A percentile compares a stretch with the other conserved stretches of the same genome.
Evolutionary conservation across 257 asterid species (phyloP).

Genomic region (Capsicum baccatum): DNA sequence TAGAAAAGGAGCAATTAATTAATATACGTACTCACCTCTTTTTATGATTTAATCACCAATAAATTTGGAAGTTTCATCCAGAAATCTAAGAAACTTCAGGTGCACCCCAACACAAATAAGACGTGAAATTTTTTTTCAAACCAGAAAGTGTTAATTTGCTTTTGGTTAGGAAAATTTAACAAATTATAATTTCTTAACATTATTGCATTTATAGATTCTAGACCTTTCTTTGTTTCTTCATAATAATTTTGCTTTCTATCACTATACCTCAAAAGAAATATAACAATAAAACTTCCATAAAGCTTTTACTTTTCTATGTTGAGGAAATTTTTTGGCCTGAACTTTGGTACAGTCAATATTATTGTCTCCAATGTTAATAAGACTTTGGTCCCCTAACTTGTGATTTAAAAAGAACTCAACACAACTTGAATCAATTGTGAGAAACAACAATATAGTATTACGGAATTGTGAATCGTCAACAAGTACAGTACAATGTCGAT

Average conservation of each 20-base stretch:
- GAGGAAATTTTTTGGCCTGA: neutral
- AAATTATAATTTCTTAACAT: neutral
- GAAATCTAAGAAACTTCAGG: neutral
- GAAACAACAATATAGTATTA: neutral
- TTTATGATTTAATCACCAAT: neutral
- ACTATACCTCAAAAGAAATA: neutral
- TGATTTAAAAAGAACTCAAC: neutral
- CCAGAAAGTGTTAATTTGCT: slow-evolving; percentile 15
- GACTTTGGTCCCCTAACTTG: too few relatives aligned
- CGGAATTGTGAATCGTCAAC: too few relatives aligned
- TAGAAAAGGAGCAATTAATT: too few relatives aligned
- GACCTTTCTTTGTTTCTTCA: neutral
- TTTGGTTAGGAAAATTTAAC: neutral
- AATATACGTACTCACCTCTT: neutral
- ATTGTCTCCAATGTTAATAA: too few relatives aligned
- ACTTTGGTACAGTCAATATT: too few relatives aligned
- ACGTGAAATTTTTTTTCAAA: neutral
- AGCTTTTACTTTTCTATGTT: neutral
- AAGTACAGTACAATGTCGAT: too few relatives aligned
- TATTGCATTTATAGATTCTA: neutral
- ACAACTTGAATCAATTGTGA: neutral
- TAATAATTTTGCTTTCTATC: neutral
- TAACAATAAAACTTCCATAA: neutral
- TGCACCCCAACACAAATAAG: neutral
- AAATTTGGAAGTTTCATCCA: neutral